Conservation (phyloP, 106 monocot genomes). For the Alisma plantagoaquatica region DNA sequence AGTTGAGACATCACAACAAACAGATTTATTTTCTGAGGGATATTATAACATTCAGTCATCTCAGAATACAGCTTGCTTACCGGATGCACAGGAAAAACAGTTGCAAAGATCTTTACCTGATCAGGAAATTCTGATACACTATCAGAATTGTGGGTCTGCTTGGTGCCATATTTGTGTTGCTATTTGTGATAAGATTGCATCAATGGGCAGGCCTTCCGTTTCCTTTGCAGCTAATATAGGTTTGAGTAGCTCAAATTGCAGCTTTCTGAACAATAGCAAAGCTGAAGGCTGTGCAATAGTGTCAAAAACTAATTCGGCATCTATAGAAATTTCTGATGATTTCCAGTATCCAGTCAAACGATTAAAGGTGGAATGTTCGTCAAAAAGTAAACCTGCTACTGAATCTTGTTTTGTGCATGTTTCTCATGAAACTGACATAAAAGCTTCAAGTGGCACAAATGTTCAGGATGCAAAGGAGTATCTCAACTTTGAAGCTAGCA, state of each 20-base stretch:
- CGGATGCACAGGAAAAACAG: conserved; percentile 14
- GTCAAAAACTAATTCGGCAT: conserved; percentile 8
- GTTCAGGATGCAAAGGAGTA: too few relatives aligned
- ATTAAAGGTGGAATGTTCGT: conserved; percentile 36
- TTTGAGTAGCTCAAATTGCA: conserved; percentile 14
- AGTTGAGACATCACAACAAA: conserved; percentile 25
- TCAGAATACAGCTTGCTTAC: conserved; percentile 34
- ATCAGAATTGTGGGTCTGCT: conserved; percentile 16
- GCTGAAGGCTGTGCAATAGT: conserved; percentile 9
- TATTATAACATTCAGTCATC: conserved; percentile 31
- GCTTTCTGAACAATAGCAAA: conserved; percentile 15
- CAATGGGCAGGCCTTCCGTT: conserved; percentile 8
- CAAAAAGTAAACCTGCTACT: too few relatives aligned
- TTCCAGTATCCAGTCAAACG: conserved; percentile 33
- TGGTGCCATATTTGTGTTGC: conserved; percentile 55
- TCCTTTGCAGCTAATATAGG: conserved; percentile 13
- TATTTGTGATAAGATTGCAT: conserved; percentile 19
- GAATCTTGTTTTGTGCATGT: too few relatives aligned
- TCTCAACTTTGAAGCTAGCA: too few relatives aligned
- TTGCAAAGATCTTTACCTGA: too few relatives aligned
- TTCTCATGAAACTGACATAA: too few relatives aligned
- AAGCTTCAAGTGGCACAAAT: too few relatives aligned
- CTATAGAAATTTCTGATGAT: conserved; percentile 30
- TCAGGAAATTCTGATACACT: conserved; percentile 34
- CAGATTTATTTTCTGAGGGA: conserved; percentile 41